A percentile compares a stretch with the other conserved stretches of the same genome.
Conservation (phyloP, 257 asterid species). For the Catharanthus roseus region DNA sequence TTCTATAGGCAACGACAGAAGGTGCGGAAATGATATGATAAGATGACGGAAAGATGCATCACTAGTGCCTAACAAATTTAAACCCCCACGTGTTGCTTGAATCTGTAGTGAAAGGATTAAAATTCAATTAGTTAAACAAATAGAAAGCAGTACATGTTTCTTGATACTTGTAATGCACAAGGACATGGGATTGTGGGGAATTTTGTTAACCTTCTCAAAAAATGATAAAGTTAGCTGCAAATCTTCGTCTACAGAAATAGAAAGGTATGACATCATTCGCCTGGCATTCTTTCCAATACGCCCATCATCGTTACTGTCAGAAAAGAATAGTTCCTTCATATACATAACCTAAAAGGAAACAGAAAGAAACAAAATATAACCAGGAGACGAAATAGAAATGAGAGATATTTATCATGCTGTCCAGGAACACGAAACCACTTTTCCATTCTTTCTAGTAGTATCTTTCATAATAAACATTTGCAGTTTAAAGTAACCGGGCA, state of each 20-base stretch:
- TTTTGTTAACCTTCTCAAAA: slow-evolving; percentile 67
- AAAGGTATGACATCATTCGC: slow-evolving; percentile 73
- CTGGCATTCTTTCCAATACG: slow-evolving; percentile 58
- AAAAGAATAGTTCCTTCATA: slow-evolving; percentile 77
- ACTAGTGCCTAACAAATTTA: slow-evolving; percentile 53
- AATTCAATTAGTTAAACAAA: not conserved
- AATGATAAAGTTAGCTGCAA: slow-evolving; percentile 88
- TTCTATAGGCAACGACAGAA: slow-evolving; percentile 52
- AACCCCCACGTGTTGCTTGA: slow-evolving; percentile 96
- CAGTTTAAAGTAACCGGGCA: not conserved
- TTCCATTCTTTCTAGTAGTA: not conserved
- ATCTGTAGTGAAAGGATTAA: slow-evolving; percentile 35
- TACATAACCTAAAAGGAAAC: slow-evolving; percentile 60
- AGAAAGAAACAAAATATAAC: slow-evolving; percentile 14
- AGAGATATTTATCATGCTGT: not conserved
- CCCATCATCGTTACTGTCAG: slow-evolving; percentile 50
- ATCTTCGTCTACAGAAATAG: slow-evolving; percentile 75
- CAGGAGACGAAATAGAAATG: not conserved
- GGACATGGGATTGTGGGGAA: not conserved
- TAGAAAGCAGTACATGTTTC: not conserved
- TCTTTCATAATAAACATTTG: not conserved
- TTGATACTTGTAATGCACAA: no score
- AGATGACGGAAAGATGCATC: slow-evolving; percentile 61
- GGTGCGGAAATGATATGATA: slow-evolving; percentile 84
- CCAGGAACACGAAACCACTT: not conserved